These are phyloP conservation scores for Phytophthora parvispora DNA, from an alignment of 352 stramenopile species.

Conservation along the genomic window DNA sequence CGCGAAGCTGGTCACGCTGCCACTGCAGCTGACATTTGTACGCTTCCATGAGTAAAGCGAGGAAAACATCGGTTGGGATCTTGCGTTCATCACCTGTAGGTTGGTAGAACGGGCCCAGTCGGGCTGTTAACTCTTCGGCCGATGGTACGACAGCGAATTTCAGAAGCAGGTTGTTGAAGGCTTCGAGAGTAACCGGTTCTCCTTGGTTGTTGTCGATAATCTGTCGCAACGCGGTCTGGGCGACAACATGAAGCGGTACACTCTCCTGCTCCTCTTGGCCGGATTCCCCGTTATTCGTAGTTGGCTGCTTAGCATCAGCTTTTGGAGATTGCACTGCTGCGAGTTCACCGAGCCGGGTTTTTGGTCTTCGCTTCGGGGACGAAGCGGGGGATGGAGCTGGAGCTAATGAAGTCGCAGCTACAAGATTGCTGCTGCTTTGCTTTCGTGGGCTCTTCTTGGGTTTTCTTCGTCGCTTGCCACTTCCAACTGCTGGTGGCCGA, in stretches of 20 bases:
- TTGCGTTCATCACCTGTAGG: conserved; percentile 69
- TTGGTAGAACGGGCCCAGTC: conserved; percentile 60
- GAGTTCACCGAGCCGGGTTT: conserved; percentile 30
- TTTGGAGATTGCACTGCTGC: not conserved
- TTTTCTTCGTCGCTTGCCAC: conserved; percentile 19
- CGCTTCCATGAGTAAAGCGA: conserved; percentile 53
- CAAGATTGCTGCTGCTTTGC: conserved; percentile 5
- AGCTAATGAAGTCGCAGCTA: not conserved
- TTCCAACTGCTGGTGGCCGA: conserved; percentile 8
- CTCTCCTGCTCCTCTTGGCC: not conserved
- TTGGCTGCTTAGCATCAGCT: not conserved
- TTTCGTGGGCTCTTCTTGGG: conserved; percentile 16
- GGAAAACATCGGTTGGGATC: conserved; percentile 56
- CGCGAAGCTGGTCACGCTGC: conserved; percentile 49
- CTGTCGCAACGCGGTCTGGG: conserved; percentile 21
- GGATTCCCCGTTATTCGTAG: not conserved
- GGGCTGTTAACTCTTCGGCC: conserved; percentile 36
- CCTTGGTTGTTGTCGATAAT: conserved; percentile 43
- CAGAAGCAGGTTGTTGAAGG: conserved; percentile 61
- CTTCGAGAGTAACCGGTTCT: conserved; percentile 55
- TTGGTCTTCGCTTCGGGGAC: conserved; percentile 42
- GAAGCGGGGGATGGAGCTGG: conserved; percentile 3
- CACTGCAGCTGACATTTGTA: conserved; percentile 60
- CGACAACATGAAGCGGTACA: conserved; percentile 17
- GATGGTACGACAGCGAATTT: conserved; percentile 44